Conservation (phyloP, 176 grass and related monocot genomes). For the Calamus simplicifolius region DNA sequence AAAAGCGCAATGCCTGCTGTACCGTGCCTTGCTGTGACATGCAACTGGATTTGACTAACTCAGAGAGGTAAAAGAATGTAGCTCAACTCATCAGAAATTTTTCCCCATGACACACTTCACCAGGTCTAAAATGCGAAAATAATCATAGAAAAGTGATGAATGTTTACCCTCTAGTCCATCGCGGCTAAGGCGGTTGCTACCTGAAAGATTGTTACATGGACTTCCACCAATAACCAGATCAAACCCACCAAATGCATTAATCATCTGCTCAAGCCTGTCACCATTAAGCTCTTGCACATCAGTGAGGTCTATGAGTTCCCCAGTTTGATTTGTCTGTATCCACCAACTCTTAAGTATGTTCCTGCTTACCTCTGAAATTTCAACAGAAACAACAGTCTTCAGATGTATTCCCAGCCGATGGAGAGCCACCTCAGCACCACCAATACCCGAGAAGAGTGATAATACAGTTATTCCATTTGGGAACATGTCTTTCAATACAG, state of each 20-base stretch:
- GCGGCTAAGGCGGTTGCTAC: constrained; percentile 61
- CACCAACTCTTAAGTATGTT: constrained; percentile 73
- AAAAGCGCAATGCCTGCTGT: too few species aligned
- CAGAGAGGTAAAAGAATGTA: too few species aligned
- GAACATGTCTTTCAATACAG: constrained; percentile 49
- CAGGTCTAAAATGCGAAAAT: constrained; percentile 52
- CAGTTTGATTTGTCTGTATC: constrained; percentile 61
- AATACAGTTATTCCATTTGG: constrained; percentile 65
- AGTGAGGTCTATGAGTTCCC: constrained; percentile 42
- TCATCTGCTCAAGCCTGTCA: constrained; percentile 20
- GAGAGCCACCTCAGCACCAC: constrained; percentile 89
- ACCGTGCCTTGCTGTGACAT: too few species aligned
- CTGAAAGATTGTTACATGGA: constrained; percentile 81
- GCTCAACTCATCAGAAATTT: not conserved
- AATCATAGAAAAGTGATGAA: constrained; percentile 65
- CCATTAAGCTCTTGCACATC: constrained; percentile 45
- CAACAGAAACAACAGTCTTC: constrained; percentile 58
- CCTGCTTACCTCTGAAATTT: constrained; percentile 58
- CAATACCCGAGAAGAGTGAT: constrained; percentile 86
- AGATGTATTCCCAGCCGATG: constrained; percentile 66
- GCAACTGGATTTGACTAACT: too few species aligned
- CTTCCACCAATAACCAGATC: constrained; percentile 82
- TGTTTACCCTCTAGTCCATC: constrained; percentile 77
- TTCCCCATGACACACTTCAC: constrained; percentile 42
- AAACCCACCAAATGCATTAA: constrained; percentile 42